Conservation (phyloP, 176 grass and related monocot species). For the Puccinellia tenuiflora region DNA sequence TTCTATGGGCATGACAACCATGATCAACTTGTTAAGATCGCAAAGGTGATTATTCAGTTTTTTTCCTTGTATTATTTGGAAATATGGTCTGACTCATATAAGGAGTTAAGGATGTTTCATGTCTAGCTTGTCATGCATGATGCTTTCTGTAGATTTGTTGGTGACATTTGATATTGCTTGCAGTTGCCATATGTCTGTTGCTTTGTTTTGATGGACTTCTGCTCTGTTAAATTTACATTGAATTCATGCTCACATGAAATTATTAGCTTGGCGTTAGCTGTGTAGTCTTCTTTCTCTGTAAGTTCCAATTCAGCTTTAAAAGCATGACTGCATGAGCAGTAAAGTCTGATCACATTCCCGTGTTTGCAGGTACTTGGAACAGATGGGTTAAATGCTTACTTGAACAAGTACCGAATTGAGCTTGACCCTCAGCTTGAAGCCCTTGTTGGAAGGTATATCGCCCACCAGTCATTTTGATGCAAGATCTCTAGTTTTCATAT, state of each 20-base stretch:
- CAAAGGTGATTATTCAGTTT: conserved; percentile 46
- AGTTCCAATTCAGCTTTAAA: background rate
- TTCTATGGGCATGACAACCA: conserved; percentile 83
- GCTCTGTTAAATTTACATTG: background rate
- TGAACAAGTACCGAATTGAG: conserved; percentile 85
- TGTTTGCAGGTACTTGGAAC: conserved; percentile 77
- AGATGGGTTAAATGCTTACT: conserved; percentile 75
- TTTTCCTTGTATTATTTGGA: background rate
- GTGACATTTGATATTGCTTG: background rate
- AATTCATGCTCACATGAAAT: background rate
- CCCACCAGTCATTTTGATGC: background rate
- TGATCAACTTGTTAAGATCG: conserved; percentile 79
- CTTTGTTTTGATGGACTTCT: background rate
- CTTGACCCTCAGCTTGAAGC: conserved; percentile 96
- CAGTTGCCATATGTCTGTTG: background rate
- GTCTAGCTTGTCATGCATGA: background rate
- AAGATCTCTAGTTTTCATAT: background rate
- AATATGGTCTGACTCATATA: background rate
- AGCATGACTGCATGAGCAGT: background rate
- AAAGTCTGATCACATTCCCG: background rate
- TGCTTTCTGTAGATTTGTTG: background rate
- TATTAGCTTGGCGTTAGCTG: background rate
- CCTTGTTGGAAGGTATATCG: conserved; percentile 79
- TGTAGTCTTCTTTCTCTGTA: background rate
- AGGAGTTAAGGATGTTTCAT: background rate